A percentile compares a stretch with the other conserved stretches of the same genome.
These are phyloP conservation scores for Grifola frondosa DNA, from an alignment of 1,284 basidiomycete species.

Conservation along the genomic window DNA sequence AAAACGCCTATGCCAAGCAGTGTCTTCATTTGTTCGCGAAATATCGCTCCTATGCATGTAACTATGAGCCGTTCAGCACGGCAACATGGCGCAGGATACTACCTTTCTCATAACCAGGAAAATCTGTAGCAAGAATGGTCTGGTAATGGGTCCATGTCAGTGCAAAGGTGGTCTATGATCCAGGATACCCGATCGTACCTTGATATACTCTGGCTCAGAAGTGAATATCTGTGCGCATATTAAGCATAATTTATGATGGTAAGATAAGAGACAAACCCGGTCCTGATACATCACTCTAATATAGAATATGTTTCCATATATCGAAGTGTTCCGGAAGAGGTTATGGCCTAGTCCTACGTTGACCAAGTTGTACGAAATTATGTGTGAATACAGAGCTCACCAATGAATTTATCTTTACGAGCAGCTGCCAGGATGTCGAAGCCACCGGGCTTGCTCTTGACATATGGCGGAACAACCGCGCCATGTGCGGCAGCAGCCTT, in stretches of 20 bases:
- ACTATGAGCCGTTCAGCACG: neutral
- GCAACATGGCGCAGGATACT: neutral
- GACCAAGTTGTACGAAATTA: neutral
- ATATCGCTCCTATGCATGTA: constrained; percentile 9
- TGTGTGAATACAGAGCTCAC: constrained; percentile 7
- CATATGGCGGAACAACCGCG: constrained; percentile 19
- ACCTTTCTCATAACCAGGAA: constrained; percentile 33
- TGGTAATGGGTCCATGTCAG: neutral
- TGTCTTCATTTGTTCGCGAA: constrained; percentile 22
- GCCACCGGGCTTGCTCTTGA: constrained; percentile 11
- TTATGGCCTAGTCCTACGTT: constrained; percentile 15
- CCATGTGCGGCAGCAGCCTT: constrained; percentile 21
- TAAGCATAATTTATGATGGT: neutral
- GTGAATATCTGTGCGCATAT: constrained; percentile 26
- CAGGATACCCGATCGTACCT: constrained; percentile 10
- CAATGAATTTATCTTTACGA: constrained; percentile 11
- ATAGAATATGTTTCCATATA: constrained; percentile 22
- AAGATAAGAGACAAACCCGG: constrained; percentile 12
- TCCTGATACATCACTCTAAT: constrained; percentile 15
- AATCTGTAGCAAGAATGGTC: constrained; percentile 33
- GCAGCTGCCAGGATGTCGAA: constrained; percentile 7
- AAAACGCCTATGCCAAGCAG: constrained; percentile 39
- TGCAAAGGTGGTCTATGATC: neutral
- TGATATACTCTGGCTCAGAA: constrained; percentile 31
- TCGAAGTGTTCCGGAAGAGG: constrained; percentile 14